Percentiles rank a stretch among this genome's conserved stretches.
Evolutionary conservation across 805 yeast species (phyloP).

Genomic region (Wickerhamiella parazyma): DNA sequence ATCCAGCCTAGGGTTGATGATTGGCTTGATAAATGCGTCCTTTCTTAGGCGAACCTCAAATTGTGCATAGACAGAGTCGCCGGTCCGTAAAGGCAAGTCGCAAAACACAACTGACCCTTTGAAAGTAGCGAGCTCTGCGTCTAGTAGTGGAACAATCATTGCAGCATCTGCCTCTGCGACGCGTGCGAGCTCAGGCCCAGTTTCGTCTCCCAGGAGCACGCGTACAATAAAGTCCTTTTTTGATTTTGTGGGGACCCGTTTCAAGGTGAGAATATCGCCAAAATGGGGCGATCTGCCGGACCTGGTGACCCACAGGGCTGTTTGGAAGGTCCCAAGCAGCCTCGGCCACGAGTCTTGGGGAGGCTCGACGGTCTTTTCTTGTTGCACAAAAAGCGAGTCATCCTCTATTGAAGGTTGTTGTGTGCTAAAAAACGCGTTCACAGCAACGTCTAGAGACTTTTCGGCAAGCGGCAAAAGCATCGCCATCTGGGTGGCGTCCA

Average conservation of each 20-base stretch:
- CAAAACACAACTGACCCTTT: slow-evolving; percentile 44
- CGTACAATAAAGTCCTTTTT: slow-evolving; percentile 23
- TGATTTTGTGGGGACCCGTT: slow-evolving; percentile 14
- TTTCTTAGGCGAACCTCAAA: slow-evolving; percentile 46
- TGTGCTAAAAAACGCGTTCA: slow-evolving; percentile 19
- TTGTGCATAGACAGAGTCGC: slow-evolving; percentile 62
- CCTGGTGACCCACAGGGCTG: slow-evolving; percentile 28
- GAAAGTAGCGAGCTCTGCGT: slow-evolving; percentile 39
- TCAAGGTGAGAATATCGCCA: slow-evolving; percentile 23
- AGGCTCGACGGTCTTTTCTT: neutral
- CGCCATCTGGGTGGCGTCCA: slow-evolving; percentile 14
- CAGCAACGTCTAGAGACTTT: slow-evolving; percentile 20
- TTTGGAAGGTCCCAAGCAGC: slow-evolving; percentile 26
- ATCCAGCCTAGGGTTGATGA: slow-evolving; percentile 17
- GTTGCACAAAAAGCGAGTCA: neutral
- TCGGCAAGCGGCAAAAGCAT: slow-evolving; percentile 15
- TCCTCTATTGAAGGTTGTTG: neutral
- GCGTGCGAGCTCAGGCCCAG: slow-evolving; percentile 56
- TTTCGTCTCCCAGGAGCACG: slow-evolving; percentile 18
- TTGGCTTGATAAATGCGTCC: slow-evolving; percentile 27
- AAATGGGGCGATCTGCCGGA: slow-evolving; percentile 23
- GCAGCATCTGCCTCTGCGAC: slow-evolving; percentile 56
- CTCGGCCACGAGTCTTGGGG: slow-evolving; percentile 11
- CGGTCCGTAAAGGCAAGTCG: slow-evolving; percentile 48
- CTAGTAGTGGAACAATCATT: slow-evolving; percentile 51